These are phyloP conservation scores for Moniliophthora roreri DNA, from an alignment of 1,284 basidiomycete species.

Conservation along the genomic window DNA sequence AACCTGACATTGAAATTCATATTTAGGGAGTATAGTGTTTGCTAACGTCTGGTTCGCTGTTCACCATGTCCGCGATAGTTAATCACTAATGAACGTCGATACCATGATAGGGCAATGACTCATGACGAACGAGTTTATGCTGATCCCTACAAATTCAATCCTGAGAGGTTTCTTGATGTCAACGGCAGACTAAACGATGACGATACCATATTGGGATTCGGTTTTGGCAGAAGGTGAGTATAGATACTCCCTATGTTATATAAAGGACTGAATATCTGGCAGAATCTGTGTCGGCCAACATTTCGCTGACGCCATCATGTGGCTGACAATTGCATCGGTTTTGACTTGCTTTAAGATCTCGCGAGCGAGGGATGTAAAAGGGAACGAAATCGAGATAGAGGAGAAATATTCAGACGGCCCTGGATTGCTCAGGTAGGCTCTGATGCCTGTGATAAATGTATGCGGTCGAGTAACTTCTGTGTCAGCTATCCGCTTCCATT, in stretches of 20 bases:
- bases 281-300: conserved; percentile 3
- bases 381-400: conserved; percentile 4
- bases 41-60: conserved; percentile 31
- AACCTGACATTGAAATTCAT: not conserved
- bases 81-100: not conserved
- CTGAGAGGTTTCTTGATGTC: conserved; percentile 28
- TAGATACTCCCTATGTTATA: too few species aligned
- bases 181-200: conserved; percentile 21
- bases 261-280: not conserved
- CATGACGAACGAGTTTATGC: conserved; percentile 29
- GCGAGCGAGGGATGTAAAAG: not conserved
- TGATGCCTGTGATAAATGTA: not conserved
- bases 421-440: not conserved
- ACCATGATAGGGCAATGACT: conserved; percentile 28
- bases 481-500: too few species aligned
- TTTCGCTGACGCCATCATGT: conserved; percentile 8
- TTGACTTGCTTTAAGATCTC: conserved; percentile 4
- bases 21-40: conserved; percentile 22
- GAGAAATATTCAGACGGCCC: not conserved
- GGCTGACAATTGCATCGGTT: conserved; percentile 9
- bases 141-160: conserved; percentile 29
- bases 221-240: conserved; percentile 33
- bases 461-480: too few species aligned
- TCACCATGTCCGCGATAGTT: too few species aligned
- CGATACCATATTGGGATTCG: conserved; percentile 26